These are phyloP conservation scores for Yamadazyma pseudoaaseri DNA, from an alignment of 1,139 yeast genomes.

Conservation along the genomic window DNA sequence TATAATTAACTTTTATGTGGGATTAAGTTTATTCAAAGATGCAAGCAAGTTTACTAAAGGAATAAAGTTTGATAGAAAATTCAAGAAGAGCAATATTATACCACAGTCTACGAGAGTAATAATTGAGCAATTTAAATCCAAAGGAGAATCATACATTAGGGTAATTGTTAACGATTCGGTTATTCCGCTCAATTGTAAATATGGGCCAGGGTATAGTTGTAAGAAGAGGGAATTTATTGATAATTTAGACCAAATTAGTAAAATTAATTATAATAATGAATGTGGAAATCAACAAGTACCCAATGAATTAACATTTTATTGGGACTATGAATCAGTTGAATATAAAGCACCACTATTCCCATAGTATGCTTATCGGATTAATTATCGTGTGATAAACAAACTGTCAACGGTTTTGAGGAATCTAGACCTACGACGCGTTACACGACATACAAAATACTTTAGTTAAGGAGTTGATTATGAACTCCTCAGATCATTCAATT, in stretches of 20 bases:
- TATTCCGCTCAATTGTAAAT: constrained; percentile 47
- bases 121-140: constrained; percentile 47
- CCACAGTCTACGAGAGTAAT: constrained; percentile 59
- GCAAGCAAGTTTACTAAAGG: constrained; percentile 20
- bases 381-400: not conserved
- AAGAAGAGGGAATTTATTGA: constrained; percentile 36
- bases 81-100: constrained; percentile 46
- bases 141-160: constrained; percentile 45
- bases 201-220: constrained; percentile 63
- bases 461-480: constrained; percentile 1
- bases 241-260: constrained; percentile 22
- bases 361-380: not conserved
- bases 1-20: constrained; percentile 47
- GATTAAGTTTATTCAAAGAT: constrained; percentile 44
- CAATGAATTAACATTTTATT: constrained; percentile 32
- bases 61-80: constrained; percentile 41
- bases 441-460: constrained; percentile 3
- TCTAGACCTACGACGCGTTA: constrained; percentile 6
- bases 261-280: constrained; percentile 25
- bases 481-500: not conserved
- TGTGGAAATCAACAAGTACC: constrained; percentile 30
- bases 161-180: constrained; percentile 57
- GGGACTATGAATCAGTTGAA: constrained; percentile 28
- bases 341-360: constrained; percentile 22
- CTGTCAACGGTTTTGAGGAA: not conserved